Base-by-base conservation (phyloP, 2,329 filamentous ascomycete species). In the Aspergillus puulaauensis region DNA sequence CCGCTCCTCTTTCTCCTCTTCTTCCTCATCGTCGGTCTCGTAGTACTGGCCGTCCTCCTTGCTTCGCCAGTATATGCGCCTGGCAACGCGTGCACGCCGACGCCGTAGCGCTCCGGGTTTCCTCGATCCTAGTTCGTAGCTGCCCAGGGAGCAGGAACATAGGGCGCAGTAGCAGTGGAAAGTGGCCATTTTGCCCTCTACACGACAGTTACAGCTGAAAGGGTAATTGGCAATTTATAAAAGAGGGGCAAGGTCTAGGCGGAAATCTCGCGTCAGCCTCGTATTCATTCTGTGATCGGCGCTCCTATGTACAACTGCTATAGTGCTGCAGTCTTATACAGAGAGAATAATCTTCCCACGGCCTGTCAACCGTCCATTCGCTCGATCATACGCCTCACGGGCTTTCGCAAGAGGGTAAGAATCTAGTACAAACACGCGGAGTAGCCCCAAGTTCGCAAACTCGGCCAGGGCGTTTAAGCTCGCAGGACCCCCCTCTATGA, bases 291-390 rank as follows among this genome's bases (percentile, higher is more conserved):
- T 37, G 14, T 15, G 33, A 37, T 37, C 33, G 33, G 33, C 33
- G 21, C 21, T 21, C 21, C 21, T 21, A 21, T 21, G 21, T 21
- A 21, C 21, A 21, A 4, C 21, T 21, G 21, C 21, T 21, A 21
- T 21, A 21, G 21, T 21, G 31, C 31, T 3, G 7, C 31, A 33
- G 31, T 8, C 4, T 35, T n/a, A 19, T 5, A 47, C n/a, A 35
- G 27, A 39, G 27, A 63, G 44, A n/a, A 63, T n/a, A 19, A 63
- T 21, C 45, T 61, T 63, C 6, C 59, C 61, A n/a, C 52, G 40
- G 0, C 61, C 57, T 12, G 21, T 39, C 35, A 21, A 23, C 24
- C 54, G 40, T 15, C 48, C 52, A 54, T 43, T 60, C 6, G 54
- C 59, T 21, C 21, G 15, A 6, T 63, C 57, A 52, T 63, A 60